Evolutionary conservation across 306 rosid genomes (phyloP).

Genomic region (Sesbania bispinosa): DNA sequence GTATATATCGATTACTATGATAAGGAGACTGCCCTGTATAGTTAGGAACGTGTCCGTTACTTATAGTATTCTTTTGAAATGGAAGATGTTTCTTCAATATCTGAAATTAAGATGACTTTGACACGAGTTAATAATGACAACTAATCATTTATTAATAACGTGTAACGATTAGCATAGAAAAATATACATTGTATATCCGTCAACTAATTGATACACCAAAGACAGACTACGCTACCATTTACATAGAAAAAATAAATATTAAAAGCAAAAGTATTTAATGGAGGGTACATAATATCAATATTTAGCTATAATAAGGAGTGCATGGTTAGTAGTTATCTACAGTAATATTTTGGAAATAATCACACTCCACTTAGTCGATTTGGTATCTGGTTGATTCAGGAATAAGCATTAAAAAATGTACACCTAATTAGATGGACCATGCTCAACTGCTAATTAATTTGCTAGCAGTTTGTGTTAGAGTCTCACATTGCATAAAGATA

Average conservation of each 20-base stretch:
- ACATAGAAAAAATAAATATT: not conserved
- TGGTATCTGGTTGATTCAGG: too few species aligned
- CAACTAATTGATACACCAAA: not conserved
- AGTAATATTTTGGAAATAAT: not conserved
- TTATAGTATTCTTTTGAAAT: not conserved
- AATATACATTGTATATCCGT: too few species aligned
- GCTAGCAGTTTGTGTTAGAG: not conserved
- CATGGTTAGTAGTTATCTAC: not conserved
- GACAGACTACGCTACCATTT: not conserved
- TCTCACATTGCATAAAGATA: too few species aligned
- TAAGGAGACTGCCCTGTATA: not conserved
- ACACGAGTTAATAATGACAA: not conserved
- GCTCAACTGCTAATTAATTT: conserved; percentile 11
- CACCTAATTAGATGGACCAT: not conserved
- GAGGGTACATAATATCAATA: not conserved
- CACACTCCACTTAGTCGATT: not conserved
- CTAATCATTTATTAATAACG: not conserved
- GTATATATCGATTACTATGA: not conserved
- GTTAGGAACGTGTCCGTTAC: not conserved
- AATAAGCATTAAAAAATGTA: not conserved
- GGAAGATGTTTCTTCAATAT: not conserved
- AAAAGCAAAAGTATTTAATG: not conserved
- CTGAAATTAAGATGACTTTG: not conserved
- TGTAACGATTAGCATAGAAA: not conserved
- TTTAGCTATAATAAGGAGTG: not conserved